Conservation (phyloP, 176 grass and related monocot genomes). For the Pharus latifolius region DNA sequence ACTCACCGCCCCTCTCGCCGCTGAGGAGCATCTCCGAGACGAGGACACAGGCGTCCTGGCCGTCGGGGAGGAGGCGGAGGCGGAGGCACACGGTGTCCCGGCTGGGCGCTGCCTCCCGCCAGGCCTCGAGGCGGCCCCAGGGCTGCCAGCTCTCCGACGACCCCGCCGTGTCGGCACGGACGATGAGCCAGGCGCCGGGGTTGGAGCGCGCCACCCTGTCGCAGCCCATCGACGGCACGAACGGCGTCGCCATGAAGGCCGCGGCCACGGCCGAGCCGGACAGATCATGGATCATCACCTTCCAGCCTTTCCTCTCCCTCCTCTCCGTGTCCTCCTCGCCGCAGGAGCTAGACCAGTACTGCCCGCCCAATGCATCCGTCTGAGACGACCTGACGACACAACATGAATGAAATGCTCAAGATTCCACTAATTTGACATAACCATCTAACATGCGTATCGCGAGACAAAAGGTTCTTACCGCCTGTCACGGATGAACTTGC, state of each 20-base stretch:
- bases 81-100: constrained; percentile 35
- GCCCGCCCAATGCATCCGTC: constrained; percentile 19
- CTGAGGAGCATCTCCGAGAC: constrained; percentile 55
- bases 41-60: constrained; percentile 59
- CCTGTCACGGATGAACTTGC: constrained; percentile 73
- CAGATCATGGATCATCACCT: constrained; percentile 78
- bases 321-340: constrained; percentile 32
- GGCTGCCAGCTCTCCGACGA: constrained; percentile 68
- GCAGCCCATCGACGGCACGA: constrained; percentile 62
- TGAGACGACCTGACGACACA: constrained; percentile 36
- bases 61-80: constrained; percentile 51
- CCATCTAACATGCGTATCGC: not conserved
- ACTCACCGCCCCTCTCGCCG: constrained; percentile 72
- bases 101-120: constrained; percentile 34
- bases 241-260: constrained; percentile 90
- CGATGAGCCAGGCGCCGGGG: constrained; percentile 80
- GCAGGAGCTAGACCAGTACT: constrained; percentile 37
- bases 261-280: constrained; percentile 75
- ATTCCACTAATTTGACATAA: not conserved
- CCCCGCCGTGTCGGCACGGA: constrained; percentile 23
- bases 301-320: constrained; percentile 74
- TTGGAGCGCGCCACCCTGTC: constrained; percentile 80
- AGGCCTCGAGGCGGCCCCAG: constrained; percentile 86
- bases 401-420: not conserved
- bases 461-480: constrained; percentile 17